These are phyloP conservation scores for Prunus mume DNA, from an alignment of 306 rosid genomes.

Conservation along the genomic window DNA sequence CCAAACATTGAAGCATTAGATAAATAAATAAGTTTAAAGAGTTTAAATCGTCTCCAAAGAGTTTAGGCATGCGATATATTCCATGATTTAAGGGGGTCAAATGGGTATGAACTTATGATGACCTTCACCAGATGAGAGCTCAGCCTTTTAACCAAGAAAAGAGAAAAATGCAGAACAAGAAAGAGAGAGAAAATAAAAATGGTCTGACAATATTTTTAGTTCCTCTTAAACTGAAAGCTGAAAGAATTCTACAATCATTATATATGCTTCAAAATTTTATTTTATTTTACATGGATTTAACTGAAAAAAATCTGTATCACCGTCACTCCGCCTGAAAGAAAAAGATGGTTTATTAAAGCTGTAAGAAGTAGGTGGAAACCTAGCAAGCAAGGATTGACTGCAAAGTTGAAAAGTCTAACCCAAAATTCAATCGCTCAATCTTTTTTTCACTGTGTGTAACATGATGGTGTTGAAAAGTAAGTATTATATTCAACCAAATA, in stretches of 20 bases:
- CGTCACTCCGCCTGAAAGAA: neutral
- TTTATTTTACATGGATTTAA: neutral
- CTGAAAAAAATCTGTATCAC: neutral
- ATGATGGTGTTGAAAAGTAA: neutral
- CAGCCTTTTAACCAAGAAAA: neutral
- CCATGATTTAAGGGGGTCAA: neutral
- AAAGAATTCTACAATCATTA: neutral
- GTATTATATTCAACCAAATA: no score
- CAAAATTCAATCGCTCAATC: neutral
- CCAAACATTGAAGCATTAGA: neutral
- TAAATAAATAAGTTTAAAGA: neutral
- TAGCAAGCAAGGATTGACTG: neutral
- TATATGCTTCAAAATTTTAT: neutral
- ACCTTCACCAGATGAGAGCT: neutral
- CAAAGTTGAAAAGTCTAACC: neutral
- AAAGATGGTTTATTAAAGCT: slow-evolving; percentile 6
- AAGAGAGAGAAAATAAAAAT: neutral
- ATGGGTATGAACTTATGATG: neutral
- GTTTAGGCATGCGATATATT: no score
- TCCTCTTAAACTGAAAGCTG: neutral
- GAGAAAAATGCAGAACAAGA: neutral
- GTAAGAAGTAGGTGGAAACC: slow-evolving; percentile 16
- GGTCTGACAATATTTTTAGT: neutral
- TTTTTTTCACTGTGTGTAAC: neutral
- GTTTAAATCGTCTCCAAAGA: neutral